These are phyloP conservation scores for Closterium sp. DNA, from an alignment of 139 green algal genomes.

Conservation along the genomic window DNA sequence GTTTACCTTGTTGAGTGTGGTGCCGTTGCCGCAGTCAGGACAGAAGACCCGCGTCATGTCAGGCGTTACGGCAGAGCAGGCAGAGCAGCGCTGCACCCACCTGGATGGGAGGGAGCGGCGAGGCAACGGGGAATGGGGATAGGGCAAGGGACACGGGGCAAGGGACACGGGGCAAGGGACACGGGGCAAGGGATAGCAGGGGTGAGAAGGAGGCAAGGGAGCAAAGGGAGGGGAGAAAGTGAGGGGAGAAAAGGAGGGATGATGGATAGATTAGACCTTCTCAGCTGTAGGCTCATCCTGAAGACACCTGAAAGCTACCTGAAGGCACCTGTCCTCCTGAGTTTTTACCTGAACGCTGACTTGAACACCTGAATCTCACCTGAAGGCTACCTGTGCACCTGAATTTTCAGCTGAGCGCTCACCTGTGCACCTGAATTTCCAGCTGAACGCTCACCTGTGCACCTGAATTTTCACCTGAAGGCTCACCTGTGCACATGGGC, in stretches of 20 bases:
- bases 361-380: background rate
- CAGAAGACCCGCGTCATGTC: conserved; percentile 83
- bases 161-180: too few relatives aligned
- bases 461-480: background rate
- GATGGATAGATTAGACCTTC: background rate
- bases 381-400: background rate
- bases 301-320: too few relatives aligned
- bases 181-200: too few relatives aligned
- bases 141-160: too few relatives aligned
- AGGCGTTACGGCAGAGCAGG: conserved; percentile 61
- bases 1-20: conserved; percentile 76
- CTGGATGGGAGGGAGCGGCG: background rate
- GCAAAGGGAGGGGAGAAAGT: background rate
- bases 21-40: conserved; percentile 83
- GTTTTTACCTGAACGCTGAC: background rate
- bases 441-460: background rate
- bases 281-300: background rate
- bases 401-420: background rate
- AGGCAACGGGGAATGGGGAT: too few relatives aligned
- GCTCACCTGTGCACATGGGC: conserved; percentile 55
- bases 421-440: conserved; percentile 62
- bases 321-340: too few relatives aligned
- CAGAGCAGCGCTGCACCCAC: conserved; percentile 77
- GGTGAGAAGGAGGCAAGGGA: too few relatives aligned
- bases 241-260: background rate